Percentiles rank a stretch among this genome's conserved stretches.
Conservation (phyloP, 768 basidiomycete species). For the Boletales sp. region DNA sequence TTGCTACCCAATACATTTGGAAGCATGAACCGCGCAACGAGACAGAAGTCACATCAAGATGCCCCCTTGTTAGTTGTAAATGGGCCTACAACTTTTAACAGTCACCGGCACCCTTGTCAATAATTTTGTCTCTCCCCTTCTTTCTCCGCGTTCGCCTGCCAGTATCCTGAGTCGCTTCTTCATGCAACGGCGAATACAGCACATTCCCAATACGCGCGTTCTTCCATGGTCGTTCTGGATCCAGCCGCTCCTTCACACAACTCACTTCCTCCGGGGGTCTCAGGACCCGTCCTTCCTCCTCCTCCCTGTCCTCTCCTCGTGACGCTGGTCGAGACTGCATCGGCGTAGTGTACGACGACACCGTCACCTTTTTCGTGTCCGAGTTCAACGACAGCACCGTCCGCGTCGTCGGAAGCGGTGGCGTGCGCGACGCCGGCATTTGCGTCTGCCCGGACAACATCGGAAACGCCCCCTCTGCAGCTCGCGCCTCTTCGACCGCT, state of each 20-base stretch:
- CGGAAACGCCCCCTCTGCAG: constrained; percentile 61
- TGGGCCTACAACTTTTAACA: too few species aligned
- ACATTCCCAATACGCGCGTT: constrained; percentile 35
- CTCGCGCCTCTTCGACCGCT: constrained; percentile 44
- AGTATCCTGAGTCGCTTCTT: neutral
- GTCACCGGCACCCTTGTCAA: neutral
- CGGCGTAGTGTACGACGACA: constrained; percentile 49
- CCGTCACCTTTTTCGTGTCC: constrained; percentile 46
- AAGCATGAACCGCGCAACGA: too few species aligned
- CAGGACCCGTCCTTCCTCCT: constrained; percentile 38
- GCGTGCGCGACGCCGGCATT: constrained; percentile 9
- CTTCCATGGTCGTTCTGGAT: constrained; percentile 40
- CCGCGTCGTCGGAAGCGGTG: constrained; percentile 38
- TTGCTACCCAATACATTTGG: too few species aligned
- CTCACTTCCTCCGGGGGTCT: constrained; percentile 36
- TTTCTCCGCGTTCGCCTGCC: constrained; percentile 1
- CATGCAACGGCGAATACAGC: constrained; percentile 35
- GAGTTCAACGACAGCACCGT: constrained; percentile 59
- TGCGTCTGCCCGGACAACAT: constrained; percentile 33
- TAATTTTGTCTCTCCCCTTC: constrained; percentile 1
- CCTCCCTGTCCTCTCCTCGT: constrained; percentile 32
- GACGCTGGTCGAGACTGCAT: constrained; percentile 35
- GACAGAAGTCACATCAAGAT: too few species aligned
- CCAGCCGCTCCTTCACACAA: constrained; percentile 28
- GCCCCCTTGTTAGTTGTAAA: too few species aligned